Percentiles rank a stretch among this genome's conserved stretches.
Conservation (phyloP, 495 filamentous ascomycete species). For the Penicillium lagena region DNA sequence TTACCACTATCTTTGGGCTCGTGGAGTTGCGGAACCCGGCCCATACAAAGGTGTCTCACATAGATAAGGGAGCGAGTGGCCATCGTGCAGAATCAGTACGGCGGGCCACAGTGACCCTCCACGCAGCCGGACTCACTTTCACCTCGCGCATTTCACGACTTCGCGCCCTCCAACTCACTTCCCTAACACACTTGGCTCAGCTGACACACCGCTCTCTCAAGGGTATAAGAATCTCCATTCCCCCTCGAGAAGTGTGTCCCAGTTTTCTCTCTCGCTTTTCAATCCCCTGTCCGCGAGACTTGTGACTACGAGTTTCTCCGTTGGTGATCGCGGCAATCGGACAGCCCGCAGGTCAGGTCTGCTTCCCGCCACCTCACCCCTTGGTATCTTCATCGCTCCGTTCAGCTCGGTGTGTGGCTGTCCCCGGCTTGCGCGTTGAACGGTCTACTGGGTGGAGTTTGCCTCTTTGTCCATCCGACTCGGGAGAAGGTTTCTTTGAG, state of each 20-base stretch:
- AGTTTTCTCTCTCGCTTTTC: neutral
- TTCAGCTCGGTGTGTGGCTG: neutral
- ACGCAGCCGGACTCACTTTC: conserved; percentile 5
- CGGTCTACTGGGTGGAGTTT: neutral
- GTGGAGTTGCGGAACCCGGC: too few species aligned
- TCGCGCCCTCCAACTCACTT: conserved; percentile 1
- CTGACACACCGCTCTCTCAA: conserved; percentile 7
- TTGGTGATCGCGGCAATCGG: conserved; percentile 11
- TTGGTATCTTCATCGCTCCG: neutral
- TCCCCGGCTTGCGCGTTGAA: neutral
- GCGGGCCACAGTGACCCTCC: neutral
- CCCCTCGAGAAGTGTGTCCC: neutral
- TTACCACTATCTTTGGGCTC: neutral
- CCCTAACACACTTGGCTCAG: conserved; percentile 1
- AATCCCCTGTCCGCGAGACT: neutral
- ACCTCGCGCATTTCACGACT: conserved; percentile 6
- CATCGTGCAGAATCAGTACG: neutral
- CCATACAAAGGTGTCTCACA: too few species aligned
- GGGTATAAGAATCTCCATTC: conserved; percentile 1
- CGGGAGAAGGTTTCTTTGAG: conserved; percentile 2
- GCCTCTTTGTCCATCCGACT: conserved; percentile 1
- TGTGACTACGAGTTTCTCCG: conserved; percentile 1
- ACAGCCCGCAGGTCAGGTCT: conserved; percentile 11
- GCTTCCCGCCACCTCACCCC: neutral
- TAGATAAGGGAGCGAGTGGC: neutral